These are phyloP conservation scores for Curvularia lunata DNA, from an alignment of 2,329 filamentous ascomycete species.

Conservation along the genomic window DNA sequence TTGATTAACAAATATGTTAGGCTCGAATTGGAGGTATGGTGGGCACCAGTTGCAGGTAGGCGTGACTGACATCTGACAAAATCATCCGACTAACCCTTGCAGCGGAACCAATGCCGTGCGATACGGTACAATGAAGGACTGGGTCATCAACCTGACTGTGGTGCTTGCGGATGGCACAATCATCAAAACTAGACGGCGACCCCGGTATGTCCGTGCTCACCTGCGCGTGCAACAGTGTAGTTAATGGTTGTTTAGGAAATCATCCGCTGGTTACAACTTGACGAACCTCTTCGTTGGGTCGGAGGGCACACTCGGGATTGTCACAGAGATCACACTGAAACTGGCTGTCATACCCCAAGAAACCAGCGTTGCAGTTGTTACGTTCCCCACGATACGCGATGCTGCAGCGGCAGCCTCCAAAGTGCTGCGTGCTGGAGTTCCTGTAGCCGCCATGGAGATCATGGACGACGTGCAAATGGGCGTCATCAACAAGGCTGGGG, in stretches of 20 bases:
- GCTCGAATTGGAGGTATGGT: slow-evolving; percentile 86
- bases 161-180: slow-evolving; percentile 79
- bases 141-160: slow-evolving; percentile 82
- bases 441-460: slow-evolving; percentile 79
- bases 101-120: slow-evolving; percentile 80
- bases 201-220: slow-evolving; percentile 55
- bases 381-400: slow-evolving; percentile 77
- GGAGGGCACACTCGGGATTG: slow-evolving; percentile 79
- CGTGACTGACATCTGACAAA: background rate
- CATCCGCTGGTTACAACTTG: slow-evolving; percentile 82
- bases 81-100: slow-evolving; percentile 22
- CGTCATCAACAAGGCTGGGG: slow-evolving; percentile 77
- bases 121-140: slow-evolving; percentile 88
- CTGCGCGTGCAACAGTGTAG: slow-evolving; percentile 8
- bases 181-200: slow-evolving; percentile 79
- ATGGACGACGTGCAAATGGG: slow-evolving; percentile 90
- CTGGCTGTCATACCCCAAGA: slow-evolving; percentile 77
- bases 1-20: slow-evolving; percentile 38
- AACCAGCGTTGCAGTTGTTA: slow-evolving; percentile 78
- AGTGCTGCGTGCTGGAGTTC: slow-evolving; percentile 77
- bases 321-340: slow-evolving; percentile 84
- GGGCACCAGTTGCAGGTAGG: slow-evolving; percentile 68
- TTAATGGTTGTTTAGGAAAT: slow-evolving; percentile 59
- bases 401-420: slow-evolving; percentile 76
- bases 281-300: slow-evolving; percentile 81